A percentile compares a stretch with the other conserved stretches of the same genome.
These are phyloP conservation scores for Singerocomus inundabilis DNA, from an alignment of 1,284 basidiomycete species.

Conservation along the genomic window DNA sequence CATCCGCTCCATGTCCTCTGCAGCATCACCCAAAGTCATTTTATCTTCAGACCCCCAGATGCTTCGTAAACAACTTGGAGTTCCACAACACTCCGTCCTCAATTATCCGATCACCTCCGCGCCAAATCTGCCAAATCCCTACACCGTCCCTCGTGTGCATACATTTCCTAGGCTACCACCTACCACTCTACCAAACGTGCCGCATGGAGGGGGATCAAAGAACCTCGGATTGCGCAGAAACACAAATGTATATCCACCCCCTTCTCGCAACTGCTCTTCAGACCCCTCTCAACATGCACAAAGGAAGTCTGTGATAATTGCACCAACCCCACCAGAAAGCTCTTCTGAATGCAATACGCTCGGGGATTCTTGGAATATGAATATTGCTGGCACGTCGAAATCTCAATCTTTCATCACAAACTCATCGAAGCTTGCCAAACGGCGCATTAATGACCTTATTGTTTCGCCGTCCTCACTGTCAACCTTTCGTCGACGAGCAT, in stretches of 20 bases:
- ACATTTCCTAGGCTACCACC: neutral
- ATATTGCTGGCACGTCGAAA: neutral
- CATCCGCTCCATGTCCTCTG: slow-evolving; percentile 25
- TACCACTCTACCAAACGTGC: neutral
- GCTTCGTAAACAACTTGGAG: slow-evolving; percentile 31
- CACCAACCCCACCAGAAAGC: neutral
- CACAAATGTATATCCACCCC: slow-evolving; percentile 6
- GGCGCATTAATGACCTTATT: neutral
- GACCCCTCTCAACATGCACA: neutral
- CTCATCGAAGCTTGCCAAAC: slow-evolving; percentile 11
- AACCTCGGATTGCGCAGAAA: slow-evolving; percentile 4
- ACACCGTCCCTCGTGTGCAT: slow-evolving; percentile 4
- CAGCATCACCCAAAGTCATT: slow-evolving; percentile 4
- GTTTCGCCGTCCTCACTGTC: slow-evolving; percentile 1
- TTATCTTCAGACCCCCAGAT: slow-evolving; percentile 29
- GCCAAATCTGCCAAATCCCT: slow-evolving; percentile 28
- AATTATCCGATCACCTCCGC: slow-evolving; percentile 21
- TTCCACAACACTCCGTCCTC: slow-evolving; percentile 32
- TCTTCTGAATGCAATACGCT: neutral
- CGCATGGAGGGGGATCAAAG: neutral
- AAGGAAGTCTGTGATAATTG: neutral
- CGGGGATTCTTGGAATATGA: neutral
- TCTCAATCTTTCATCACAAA: neutral
- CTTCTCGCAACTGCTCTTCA: neutral
- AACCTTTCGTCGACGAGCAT: neutral